Percentiles rank a stretch among this genome's conserved stretches.
phyloP scores from a whole-genome alignment of 108 stramenopile species.

The Cyclotella kingstonii region DNA sequence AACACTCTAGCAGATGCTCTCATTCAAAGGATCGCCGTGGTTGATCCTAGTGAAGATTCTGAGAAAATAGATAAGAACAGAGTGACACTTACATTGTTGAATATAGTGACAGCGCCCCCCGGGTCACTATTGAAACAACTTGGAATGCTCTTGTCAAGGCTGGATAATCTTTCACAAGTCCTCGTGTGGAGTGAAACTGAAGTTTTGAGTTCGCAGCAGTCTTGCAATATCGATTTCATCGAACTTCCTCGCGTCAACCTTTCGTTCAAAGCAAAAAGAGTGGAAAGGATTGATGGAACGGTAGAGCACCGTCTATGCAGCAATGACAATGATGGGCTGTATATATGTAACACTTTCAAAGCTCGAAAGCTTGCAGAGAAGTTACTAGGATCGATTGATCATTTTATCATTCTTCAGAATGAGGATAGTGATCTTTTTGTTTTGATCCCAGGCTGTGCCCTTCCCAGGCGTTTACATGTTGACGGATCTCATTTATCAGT shows the following conservation, averaged over 20 bases:
- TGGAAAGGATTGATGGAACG: slow-evolving; percentile 66
- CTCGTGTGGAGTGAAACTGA: slow-evolving; percentile 89
- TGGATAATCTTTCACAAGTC: slow-evolving; percentile 94
- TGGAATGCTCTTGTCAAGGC: slow-evolving; percentile 84
- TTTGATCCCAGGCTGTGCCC: slow-evolving; percentile 91
- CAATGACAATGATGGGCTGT: slow-evolving; percentile 94
- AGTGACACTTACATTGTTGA: slow-evolving; percentile 80
- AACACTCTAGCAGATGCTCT: slow-evolving; percentile 82
- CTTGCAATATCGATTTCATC: slow-evolving; percentile 84
- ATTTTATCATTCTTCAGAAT: slow-evolving; percentile 93
- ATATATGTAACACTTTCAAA: slow-evolving; percentile 84
- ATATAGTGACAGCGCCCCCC: slow-evolving; percentile 81
- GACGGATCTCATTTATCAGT: slow-evolving; percentile 83
- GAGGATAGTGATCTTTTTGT: slow-evolving; percentile 94
- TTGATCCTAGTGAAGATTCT: slow-evolving; percentile 51
- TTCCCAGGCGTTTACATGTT: slow-evolving; percentile 82
- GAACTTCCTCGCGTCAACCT: slow-evolving; percentile 96
- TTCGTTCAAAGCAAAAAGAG: slow-evolving; percentile 82
- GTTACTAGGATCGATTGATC: slow-evolving; percentile 82
- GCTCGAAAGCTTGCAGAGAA: slow-evolving; percentile 78
- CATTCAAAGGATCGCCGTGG: slow-evolving; percentile 71
- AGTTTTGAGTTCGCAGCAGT: slow-evolving; percentile 64
- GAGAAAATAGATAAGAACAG: slow-evolving; percentile 55
- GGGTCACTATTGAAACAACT: slow-evolving; percentile 86
- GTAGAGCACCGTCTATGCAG: slow-evolving; percentile 83